phyloP scores from a whole-genome alignment of 2,329 filamentous ascomycete species.

The Fusarium pseudocircinatum region DNA sequence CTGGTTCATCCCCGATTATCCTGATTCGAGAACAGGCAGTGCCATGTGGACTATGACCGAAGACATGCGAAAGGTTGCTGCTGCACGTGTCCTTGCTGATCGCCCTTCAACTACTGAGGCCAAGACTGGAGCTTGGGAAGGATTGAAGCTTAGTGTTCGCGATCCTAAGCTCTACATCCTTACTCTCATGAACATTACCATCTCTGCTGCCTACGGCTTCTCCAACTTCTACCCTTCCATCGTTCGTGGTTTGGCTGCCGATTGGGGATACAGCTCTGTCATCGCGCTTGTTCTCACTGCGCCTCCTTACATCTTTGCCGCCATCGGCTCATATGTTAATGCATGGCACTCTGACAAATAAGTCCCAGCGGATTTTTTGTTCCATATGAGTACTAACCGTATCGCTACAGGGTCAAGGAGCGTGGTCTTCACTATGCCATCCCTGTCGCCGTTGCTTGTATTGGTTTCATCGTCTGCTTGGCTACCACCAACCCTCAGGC shows the following conservation, averaged over 20 bases:
- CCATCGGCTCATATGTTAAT: conserved; percentile 13
- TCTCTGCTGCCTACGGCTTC: conserved; percentile 12
- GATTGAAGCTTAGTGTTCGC: conserved; percentile 8
- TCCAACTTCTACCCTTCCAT: conserved; percentile 19
- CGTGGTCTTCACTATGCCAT: conserved; percentile 8
- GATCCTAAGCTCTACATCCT: conserved; percentile 18
- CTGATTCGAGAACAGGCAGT: neutral
- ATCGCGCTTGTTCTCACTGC: conserved; percentile 11
- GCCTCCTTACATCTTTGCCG: conserved; percentile 8
- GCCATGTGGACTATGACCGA: conserved; percentile 12
- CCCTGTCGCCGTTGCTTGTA: neutral
- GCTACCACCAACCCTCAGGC: neutral
- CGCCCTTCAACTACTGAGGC: neutral
- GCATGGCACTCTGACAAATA: conserved; percentile 18
- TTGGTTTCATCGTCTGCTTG: conserved; percentile 7
- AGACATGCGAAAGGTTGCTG: conserved; percentile 11
- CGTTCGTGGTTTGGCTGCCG: neutral
- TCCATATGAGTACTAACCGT: too few species aligned
- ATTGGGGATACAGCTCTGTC: conserved; percentile 14
- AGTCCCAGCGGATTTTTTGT: neutral
- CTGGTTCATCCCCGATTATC: conserved; percentile 19
- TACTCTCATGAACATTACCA: conserved; percentile 15
- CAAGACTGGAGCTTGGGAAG: conserved; percentile 15
- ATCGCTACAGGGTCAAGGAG: neutral
- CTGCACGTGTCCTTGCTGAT: conserved; percentile 7